Conservation (phyloP, 768 basidiomycete species). For the Pisolithus albus region DNA sequence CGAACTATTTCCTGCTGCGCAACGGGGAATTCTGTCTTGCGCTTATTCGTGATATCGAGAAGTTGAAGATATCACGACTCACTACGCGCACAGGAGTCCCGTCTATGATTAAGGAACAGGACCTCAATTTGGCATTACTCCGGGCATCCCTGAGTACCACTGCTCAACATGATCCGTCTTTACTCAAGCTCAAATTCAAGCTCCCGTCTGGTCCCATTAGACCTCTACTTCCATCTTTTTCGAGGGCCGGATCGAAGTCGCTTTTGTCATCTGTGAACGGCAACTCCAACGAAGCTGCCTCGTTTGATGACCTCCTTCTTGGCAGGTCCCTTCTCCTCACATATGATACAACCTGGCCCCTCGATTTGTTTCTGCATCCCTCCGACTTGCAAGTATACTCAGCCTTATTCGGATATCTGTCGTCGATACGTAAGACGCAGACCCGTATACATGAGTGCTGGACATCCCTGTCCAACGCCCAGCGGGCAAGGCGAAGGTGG, state of each 20-base stretch:
- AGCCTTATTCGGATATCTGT: slow-evolving; percentile 74
- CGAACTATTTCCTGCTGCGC: slow-evolving; percentile 80
- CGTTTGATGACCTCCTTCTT: slow-evolving; percentile 70
- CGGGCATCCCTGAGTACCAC: slow-evolving; percentile 84
- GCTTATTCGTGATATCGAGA: slow-evolving; percentile 80
- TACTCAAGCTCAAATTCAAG: slow-evolving; percentile 66
- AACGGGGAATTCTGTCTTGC: slow-evolving; percentile 85
- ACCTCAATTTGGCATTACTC: slow-evolving; percentile 79
- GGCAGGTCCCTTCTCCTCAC: slow-evolving; percentile 69
- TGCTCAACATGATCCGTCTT: slow-evolving; percentile 77
- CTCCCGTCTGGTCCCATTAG: slow-evolving; percentile 78
- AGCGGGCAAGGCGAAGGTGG: slow-evolving; percentile 79
- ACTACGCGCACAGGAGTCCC: slow-evolving; percentile 56
- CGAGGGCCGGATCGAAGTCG: slow-evolving; percentile 23
- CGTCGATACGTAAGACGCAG: slow-evolving; percentile 79
- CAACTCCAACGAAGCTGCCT: slow-evolving; percentile 33
- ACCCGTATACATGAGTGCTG: slow-evolving; percentile 74
- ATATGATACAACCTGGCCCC: slow-evolving; percentile 76
- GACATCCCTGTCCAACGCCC: slow-evolving; percentile 79
- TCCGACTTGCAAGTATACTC: slow-evolving; percentile 70
- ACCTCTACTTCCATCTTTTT: slow-evolving; percentile 72
- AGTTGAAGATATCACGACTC: slow-evolving; percentile 72
- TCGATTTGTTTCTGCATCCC: slow-evolving; percentile 81
- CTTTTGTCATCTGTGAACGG: slow-evolving; percentile 38
- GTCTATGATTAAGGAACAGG: slow-evolving; percentile 85